Evolutionary conservation across 768 basidiomycete genomes (phyloP).

Genomic region (Gautieria morchelliformis): DNA sequence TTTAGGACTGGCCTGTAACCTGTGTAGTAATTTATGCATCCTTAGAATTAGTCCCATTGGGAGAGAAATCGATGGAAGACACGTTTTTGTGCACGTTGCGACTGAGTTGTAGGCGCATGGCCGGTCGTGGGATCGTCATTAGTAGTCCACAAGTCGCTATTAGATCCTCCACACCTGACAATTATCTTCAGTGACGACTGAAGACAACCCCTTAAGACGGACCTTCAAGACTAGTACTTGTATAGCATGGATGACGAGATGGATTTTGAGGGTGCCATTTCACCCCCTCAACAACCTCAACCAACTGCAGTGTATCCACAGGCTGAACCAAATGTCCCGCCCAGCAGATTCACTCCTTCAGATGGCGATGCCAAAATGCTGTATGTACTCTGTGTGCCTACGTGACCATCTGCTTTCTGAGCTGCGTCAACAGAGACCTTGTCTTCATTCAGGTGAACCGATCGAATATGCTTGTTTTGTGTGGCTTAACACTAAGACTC

Average conservation of each 20-base stretch:
- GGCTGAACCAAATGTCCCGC: constrained; percentile 19
- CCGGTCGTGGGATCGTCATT: not conserved
- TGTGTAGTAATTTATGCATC: not conserved
- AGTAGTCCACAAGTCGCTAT: constrained; percentile 4
- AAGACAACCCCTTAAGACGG: not conserved
- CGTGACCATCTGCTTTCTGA: constrained; percentile 12
- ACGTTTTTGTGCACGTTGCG: constrained; percentile 2
- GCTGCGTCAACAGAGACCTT: constrained; percentile 52
- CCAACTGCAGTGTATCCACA: constrained; percentile 18
- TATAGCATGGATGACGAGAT: constrained; percentile 74
- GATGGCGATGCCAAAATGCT: constrained; percentile 58
- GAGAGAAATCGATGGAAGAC: constrained; percentile 5
- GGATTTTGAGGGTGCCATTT: constrained; percentile 43
- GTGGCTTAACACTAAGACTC: not conserved
- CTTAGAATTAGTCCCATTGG: not conserved
- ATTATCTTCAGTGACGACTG: not conserved
- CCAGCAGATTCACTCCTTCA: constrained; percentile 23
- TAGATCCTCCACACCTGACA: not conserved
- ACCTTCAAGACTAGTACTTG: not conserved
- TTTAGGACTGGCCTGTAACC: not conserved
- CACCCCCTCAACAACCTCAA: constrained; percentile 22
- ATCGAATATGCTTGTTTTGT: not conserved
- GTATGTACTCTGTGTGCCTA: constrained; percentile 34
- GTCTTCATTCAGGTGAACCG: constrained; percentile 53
- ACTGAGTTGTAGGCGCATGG: not conserved